Evolutionary conservation across 257 asterid genomes (phyloP), one percentile per base, ranked within the genome.

Genomic region (Linaria vulgaris): DNA sequence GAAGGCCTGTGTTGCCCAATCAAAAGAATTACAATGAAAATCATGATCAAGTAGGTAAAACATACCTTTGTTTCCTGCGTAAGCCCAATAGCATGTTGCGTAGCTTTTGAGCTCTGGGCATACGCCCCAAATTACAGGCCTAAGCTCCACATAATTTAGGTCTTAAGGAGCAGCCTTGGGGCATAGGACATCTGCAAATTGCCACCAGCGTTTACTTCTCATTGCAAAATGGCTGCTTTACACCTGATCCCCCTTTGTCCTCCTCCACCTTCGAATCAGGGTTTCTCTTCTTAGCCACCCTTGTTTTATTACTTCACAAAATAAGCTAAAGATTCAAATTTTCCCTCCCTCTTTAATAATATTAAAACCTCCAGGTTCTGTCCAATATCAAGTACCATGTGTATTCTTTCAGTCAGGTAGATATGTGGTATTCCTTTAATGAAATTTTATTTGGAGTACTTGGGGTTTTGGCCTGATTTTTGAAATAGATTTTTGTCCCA

Each of bases 321-420:
- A 2, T 54, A 61, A 66, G 56, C 57, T 66, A 2, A 68, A 46
- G 7, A 13, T 61, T 61, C 59, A 9, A 1, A 1, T 54, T 55
- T 68, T 21, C 58, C 19, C 39, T 16, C 50, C 41, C 45, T n/a
- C n/a, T n/a, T n/a, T n/a, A n/a, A 16, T 11, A 34, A 72, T 25
- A 12, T 46, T 34, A n/a, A 34, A 72, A 38, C 1, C n/a, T 66
- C 27, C 25, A n/a, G 9, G 70, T 80, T 72, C 68, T 34, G 64
- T 71, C 71, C 77, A 50, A 60, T 46, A 59, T 71, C 69, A 12
- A 53, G 23, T 60, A 67, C 41, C 54, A 68, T 49, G 68, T 39
- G 10, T 69, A 79, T 57, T 78, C 80, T 37, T 76, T 82, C 48
- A 82, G 76, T 52, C 82, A 79, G 84, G 88, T 82, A 27, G 21